phyloP scores from a whole-genome alignment of 352 stramenopile genomes.

The Globisporangium spiculum region DNA sequence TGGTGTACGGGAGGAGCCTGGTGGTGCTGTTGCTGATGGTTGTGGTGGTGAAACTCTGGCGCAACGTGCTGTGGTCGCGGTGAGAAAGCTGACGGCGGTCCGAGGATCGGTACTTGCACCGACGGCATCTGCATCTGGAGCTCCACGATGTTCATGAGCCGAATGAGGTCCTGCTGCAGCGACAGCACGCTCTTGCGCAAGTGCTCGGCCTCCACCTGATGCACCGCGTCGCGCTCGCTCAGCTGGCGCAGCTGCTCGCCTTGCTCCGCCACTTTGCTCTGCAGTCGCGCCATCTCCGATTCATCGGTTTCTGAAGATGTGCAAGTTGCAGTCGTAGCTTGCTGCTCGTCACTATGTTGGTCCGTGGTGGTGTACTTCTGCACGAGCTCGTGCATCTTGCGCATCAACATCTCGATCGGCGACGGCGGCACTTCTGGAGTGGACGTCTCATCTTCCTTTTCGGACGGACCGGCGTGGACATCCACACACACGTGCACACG shows the following conservation, averaged over 20 bases:
- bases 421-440: slow-evolving; percentile 16
- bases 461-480: neutral
- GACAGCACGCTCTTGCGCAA: slow-evolving; percentile 63
- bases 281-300: slow-evolving; percentile 22
- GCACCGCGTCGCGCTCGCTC: slow-evolving; percentile 27
- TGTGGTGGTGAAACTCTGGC: neutral
- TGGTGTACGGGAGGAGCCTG: neutral
- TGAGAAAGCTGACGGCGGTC: neutral
- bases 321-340: neutral
- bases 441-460: neutral
- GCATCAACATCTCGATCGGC: slow-evolving; percentile 46
- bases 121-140: slow-evolving; percentile 71
- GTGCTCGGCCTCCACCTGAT: slow-evolving; percentile 42
- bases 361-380: slow-evolving; percentile 34
- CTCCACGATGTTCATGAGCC: slow-evolving; percentile 75
- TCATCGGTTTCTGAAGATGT: neutral
- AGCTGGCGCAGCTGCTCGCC: slow-evolving; percentile 29
- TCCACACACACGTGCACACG: slow-evolving; percentile 1
- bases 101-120: slow-evolving; percentile 20
- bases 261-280: slow-evolving; percentile 27
- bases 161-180: slow-evolving; percentile 69
- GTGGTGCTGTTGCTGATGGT: neutral
- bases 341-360: neutral
- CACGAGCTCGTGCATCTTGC: slow-evolving; percentile 57
- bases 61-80: neutral